phyloP scores from a whole-genome alignment of 768 basidiomycete species.

The button mushroom (Agaricus bisporus) region DNA sequence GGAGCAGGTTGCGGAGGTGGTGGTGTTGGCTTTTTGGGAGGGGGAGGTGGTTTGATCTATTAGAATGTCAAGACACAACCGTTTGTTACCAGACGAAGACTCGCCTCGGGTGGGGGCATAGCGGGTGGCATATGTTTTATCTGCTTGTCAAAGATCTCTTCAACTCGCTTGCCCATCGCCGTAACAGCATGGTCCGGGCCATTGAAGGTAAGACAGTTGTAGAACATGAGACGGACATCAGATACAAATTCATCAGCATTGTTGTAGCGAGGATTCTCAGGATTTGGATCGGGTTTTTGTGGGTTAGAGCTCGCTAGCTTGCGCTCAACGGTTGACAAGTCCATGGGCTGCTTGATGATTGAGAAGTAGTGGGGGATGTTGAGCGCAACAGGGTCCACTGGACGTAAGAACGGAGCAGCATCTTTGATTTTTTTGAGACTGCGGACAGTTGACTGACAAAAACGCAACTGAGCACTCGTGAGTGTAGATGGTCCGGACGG shows the following conservation, averaged over 20 bases:
- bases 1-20: constrained; percentile 32
- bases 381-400: constrained; percentile 83
- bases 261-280: constrained; percentile 68
- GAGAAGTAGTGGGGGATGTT: constrained; percentile 83
- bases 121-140: constrained; percentile 76
- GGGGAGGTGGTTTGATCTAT: constrained; percentile 35
- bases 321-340: constrained; percentile 85
- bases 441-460: constrained; percentile 71
- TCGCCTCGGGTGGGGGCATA: constrained; percentile 50
- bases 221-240: constrained; percentile 85
- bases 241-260: constrained; percentile 74
- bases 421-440: constrained; percentile 85
- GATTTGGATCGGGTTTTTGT: constrained; percentile 64
- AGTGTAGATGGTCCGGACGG: constrained; percentile 35
- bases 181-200: constrained; percentile 82
- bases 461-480: constrained; percentile 69
- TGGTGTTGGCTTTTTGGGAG: constrained; percentile 46
- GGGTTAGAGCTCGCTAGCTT: constrained; percentile 81
- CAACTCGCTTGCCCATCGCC: constrained; percentile 74
- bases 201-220: constrained; percentile 88
- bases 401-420: constrained; percentile 70
- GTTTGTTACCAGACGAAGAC: constrained; percentile 17
- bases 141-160: constrained; percentile 83
- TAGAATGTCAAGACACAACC: constrained; percentile 1
- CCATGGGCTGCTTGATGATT: constrained; percentile 91